Evolutionary conservation across 2,329 filamentous ascomycete genomes (phyloP).

Genomic region (Arachnomyces sp.): DNA sequence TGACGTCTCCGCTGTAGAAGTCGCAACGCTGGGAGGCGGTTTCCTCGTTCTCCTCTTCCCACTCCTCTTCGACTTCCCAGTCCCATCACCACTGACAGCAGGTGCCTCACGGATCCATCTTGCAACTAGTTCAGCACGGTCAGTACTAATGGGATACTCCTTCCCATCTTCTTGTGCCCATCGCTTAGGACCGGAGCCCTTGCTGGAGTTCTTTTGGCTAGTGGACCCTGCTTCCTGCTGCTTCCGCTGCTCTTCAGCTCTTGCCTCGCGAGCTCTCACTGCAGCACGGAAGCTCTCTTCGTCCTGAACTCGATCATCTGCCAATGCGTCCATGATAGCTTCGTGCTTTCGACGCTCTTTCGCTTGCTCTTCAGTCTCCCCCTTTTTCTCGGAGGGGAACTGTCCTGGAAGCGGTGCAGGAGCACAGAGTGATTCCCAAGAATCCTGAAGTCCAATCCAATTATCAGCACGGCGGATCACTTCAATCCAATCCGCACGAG

Average conservation of each 20-base stretch:
- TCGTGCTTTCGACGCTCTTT: constrained; percentile 55
- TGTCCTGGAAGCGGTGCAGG: constrained; percentile 47
- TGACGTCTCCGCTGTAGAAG: too few relatives aligned
- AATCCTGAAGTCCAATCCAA: constrained; percentile 56
- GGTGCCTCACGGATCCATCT: constrained; percentile 60
- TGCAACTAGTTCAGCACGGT: constrained; percentile 59
- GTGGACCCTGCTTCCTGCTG: constrained; percentile 8
- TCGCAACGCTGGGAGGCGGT: neutral
- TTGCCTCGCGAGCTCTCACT: constrained; percentile 51
- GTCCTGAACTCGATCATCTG: constrained; percentile 60
- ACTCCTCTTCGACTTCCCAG: constrained; percentile 9
- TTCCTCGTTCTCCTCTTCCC: constrained; percentile 3
- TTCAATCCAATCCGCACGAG: constrained; percentile 73
- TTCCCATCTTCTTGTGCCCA: constrained; percentile 59
- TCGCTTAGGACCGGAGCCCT: constrained; percentile 34
- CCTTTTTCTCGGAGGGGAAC: constrained; percentile 17
- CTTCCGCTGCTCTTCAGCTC: constrained; percentile 30
- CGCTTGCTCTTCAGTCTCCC: constrained; percentile 47
- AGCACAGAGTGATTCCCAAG: constrained; percentile 65
- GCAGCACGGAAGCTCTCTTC: constrained; percentile 58
- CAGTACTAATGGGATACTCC: constrained; percentile 62
- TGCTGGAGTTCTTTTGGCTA: constrained; percentile 3
- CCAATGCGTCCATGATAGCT: constrained; percentile 58
- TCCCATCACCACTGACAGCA: constrained; percentile 10
- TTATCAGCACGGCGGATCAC: constrained; percentile 59